Base-by-base conservation (phyloP, 768 basidiomycete genomes). In the Russula sp. region DNA sequence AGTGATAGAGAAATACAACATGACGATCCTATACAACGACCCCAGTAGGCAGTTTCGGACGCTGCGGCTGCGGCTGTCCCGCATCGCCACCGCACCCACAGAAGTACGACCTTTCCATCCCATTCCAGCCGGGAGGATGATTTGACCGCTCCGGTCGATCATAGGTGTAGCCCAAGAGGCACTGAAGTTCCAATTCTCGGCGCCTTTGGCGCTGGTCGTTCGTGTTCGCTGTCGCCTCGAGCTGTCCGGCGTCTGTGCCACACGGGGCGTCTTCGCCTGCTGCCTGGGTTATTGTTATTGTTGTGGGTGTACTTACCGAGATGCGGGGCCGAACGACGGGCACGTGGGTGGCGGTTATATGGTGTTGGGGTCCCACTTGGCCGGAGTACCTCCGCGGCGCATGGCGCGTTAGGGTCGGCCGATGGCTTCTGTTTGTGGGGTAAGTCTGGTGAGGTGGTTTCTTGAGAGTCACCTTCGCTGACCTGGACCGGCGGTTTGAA, bases 41-140 rank as follows among this genome's bases (percentile, higher is more conserved):
- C 26, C 5, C 48, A 9, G 52, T 57, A 22, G 48, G 61, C 32
- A 57, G 49, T 30, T 58, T 58, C 49, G 50, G 46, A 22, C 50
- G 49, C 14, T 36, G 56, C 16, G 30, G 54, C 16, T 48, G 54
- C 9, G 16, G 49, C 1, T 44, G 54, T 0, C 9, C 36, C 18
- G 5, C 24, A 26, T 26, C 4, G 40, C 20, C 22, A 28, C 34
- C 18, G 13, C 11, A 16, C 26, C 49, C 5, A 32, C 28, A 14
- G 28, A 28, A 22, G 57, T 57, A 38, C 64, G 64, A 10, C 67
- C 65, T 34, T 59, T 62, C 67, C 67, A 68, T 20, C 67, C 67
- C 30, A 42, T 68, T 16, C 67, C 67, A 18, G 64, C 60, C 0
- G 64, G 67, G 24, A 68, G 55, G 11, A 68, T 56, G 26, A 68